Evolutionary conservation across 1,284 basidiomycete species (phyloP), one percentile per base, ranked within the genome.

Genomic region (Pterulicium gracile): DNA sequence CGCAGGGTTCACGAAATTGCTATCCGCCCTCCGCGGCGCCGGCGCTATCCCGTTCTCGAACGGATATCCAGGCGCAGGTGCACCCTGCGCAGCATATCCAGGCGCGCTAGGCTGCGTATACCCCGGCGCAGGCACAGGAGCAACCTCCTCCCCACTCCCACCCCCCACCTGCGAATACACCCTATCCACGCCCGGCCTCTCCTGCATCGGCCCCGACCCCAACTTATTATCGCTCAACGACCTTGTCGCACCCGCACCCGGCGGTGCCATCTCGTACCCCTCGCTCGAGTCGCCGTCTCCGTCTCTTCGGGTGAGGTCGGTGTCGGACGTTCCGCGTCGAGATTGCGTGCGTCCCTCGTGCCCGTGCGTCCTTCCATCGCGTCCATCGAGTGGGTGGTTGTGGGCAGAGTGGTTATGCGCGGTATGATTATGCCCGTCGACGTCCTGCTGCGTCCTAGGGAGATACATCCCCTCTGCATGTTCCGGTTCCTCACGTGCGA

Each of bases 41-140:
- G n/a, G n/a, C n/a, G n/a, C n/a, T n/a, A n/a, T n/a, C n/a, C n/a
- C n/a, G n/a, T n/a, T n/a, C n/a, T n/a, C n/a, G n/a, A n/a, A n/a
- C n/a, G n/a, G n/a, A n/a, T n/a, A n/a, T n/a, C n/a, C n/a, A n/a
- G n/a, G n/a, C n/a, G n/a, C n/a, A 24, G 12, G 21, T 21, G 17
- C 22, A 47, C 18, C 7, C 47, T 47, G 24, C 12, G 36, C 36
- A n/a, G n/a, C n/a, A n/a, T n/a, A n/a, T n/a, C n/a, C n/a, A n/a
- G n/a, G n/a, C n/a, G n/a, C n/a, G 27, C n/a, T 10, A 7, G 27
- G 27, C 7, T 32, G 10, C 27, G 10, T 32, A 32, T 32, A 32
- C 27, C 27, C 27, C 27, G 7, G 27, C 27, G 10, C 27, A 32
- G 10, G 27, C 27, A 32, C 27, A 32, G 10, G 10, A 7, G 27